Percentiles rank a stretch among this genome's conserved stretches.
phyloP scores from a whole-genome alignment of 2,329 filamentous ascomycete genomes.

The Thielaviopsis populi region DNA sequence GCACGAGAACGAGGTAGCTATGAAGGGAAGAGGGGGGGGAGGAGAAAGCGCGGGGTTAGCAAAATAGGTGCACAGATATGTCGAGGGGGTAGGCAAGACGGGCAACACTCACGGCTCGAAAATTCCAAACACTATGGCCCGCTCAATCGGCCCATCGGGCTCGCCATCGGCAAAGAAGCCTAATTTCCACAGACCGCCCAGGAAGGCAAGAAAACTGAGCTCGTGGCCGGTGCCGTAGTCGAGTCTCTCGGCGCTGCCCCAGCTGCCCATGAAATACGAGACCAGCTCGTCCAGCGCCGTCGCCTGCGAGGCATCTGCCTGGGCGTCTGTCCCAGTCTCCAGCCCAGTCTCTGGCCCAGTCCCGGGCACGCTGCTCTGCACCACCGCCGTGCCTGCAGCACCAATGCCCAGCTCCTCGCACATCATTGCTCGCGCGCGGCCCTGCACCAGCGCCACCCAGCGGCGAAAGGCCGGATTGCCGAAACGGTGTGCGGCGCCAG shows the following conservation, averaged over 20 bases:
- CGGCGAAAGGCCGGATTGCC: conserved; percentile 81
- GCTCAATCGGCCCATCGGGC: conserved; percentile 45
- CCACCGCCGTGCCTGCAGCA: conserved; percentile 12
- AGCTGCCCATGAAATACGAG: conserved; percentile 64
- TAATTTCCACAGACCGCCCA: conserved; percentile 83
- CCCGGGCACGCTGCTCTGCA: no score
- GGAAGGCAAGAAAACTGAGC: conserved; percentile 81
- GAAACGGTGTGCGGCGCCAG: conserved; percentile 50
- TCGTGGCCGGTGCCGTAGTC: conserved; percentile 97
- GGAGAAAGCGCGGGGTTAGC: conserved; percentile 12
- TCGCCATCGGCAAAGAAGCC: conserved; percentile 52
- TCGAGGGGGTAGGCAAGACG: background rate
- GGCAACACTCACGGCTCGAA: conserved; percentile 56
- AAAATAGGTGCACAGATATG: background rate
- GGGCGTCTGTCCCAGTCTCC: background rate
- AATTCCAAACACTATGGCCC: conserved; percentile 65
- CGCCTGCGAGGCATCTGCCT: conserved; percentile 7
- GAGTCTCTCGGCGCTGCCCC: conserved; percentile 75
- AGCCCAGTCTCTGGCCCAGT: background rate
- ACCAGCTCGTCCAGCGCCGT: conserved; percentile 21
- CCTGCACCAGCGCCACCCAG: conserved; percentile 60
- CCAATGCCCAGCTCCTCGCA: conserved; percentile 22
- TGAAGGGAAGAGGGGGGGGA: no score
- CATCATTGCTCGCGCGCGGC: conserved; percentile 40
- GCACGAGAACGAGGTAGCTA: conserved; percentile 67